Evolutionary conservation across 495 filamentous ascomycete genomes (phyloP), one percentile per base, ranked within the genome.

Genomic region (Trichocladium antarcticum): DNA sequence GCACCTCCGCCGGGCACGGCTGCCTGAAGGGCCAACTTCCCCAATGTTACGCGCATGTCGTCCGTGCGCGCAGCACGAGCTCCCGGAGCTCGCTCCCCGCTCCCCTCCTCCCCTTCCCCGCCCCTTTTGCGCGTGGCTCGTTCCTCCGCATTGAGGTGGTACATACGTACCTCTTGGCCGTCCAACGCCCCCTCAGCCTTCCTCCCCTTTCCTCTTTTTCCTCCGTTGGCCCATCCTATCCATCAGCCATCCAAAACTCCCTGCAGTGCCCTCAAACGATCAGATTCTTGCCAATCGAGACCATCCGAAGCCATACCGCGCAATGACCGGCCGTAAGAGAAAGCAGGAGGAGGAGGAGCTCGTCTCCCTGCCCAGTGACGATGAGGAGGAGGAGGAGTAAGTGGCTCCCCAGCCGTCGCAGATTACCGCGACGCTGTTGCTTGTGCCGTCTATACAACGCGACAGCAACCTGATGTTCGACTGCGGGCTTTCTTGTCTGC

Each of bases 381-480:
- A 69, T 27, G 72, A 75, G 55, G 72, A 75, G 58, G 72, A 75
- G 45, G 72, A 74, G 54, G 72, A 75, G 72, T 75, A 69, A 69
- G 72, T 66, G 6, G 10, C 24, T 19, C 37, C 46, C 53, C 40
- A 14, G 10, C 45, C 45, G 37, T 59, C 42, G 42, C 50, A 42
- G 45, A 43, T 35, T 32, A 37, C 35, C 31, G 35, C 35, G 20
- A 43, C 48, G n/a, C 17, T 39, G 39, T 56, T 38, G 40, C 50
- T 11, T 6, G 10, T 15, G 11, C 57, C 47, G 47, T 12, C n/a
- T 16, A 50, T 52, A 35, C 29, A 39, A 53, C 44, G 59, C 63
- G 58, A 61, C 56, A n/a, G 28, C 41, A 42, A 45, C 42, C 31
- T 14, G 41, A 50, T 11, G 22, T 17, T 35, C 17, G 10, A 46